A percentile compares a stretch with the other conserved stretches of the same genome.
phyloP scores from a whole-genome alignment of 345 rosid species.

The Sonneratia caseolaris region DNA sequence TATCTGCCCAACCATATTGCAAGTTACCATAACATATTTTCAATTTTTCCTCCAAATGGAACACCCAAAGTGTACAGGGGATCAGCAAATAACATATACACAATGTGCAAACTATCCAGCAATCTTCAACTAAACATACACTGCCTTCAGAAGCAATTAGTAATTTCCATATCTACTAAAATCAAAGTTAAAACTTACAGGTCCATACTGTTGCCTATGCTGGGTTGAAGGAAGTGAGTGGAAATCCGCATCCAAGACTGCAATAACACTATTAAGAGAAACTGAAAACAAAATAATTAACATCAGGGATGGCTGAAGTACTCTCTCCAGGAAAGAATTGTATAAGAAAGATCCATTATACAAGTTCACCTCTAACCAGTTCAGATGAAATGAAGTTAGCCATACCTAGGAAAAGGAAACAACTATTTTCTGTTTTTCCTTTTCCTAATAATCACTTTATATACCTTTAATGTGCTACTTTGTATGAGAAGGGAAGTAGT shows the following conservation, averaged over 20 bases:
- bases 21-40: neutral
- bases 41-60: neutral
- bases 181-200: slow-evolving; percentile 46
- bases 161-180: neutral
- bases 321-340: neutral
- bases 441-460: neutral
- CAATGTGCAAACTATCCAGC: neutral
- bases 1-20: neutral
- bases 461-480: neutral
- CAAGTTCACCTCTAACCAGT: neutral
- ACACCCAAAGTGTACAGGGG: neutral
- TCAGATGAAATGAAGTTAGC: neutral
- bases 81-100: neutral
- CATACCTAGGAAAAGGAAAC: neutral
- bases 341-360: neutral
- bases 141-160: neutral
- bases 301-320: neutral
- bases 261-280: slow-evolving; percentile 91
- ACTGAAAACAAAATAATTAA: slow-evolving; percentile 42
- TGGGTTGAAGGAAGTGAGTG: slow-evolving; percentile 93
- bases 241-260: slow-evolving; percentile 97
- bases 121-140: neutral
- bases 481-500: neutral
- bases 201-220: slow-evolving; percentile 95
- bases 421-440: neutral